Base-by-base conservation (phyloP, 75 land plant species). In the Chamaecyparis obtusa region DNA sequence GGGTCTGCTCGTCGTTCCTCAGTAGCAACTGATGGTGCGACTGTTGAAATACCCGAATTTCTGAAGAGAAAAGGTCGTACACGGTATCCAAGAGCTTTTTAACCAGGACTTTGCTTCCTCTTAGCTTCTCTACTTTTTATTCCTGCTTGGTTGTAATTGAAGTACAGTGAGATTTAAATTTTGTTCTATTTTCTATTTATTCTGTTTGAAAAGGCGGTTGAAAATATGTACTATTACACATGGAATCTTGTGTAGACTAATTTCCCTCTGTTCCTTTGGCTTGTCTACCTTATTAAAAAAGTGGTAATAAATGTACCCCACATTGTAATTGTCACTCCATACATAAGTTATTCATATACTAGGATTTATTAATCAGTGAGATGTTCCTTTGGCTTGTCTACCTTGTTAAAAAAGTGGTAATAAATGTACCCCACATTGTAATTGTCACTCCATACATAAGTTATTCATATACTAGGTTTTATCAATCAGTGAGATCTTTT, bases 11-110 rank as follows among this genome's bases (percentile, higher is more conserved):
- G 82, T 87, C 95, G 95, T 55, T 87, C 94, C 21, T 89, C 93
- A 10, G 86, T 86, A 30, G 16, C 91, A 33, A 77, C 85, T 33
- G 95, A 92, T 85, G 94, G 96, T 44, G 89, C 90, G 56, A 85
- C 92, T 2, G 92, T 96, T 79, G 95, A 94, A 83, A 93, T 96
- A 77, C 98, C 98, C 15, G 96, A 96, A 84, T 96, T 96, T 83
- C 85, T 96, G 13, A 94, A 88, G 86, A 96, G 93, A 90, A 96
- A 94, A 83, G 96, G 98, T 19, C 96, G 93, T 7, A 85, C 96
- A 51, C 94, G 95, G 81, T 94, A 91, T 85, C 94, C 96, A n/a
- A 93, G 98, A 87, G 88, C 86, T 87, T 90, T 82, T 89, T 86
- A 37, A 86, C 9, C 43, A 37, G 48, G 87, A 39, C 77, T 39